Base-by-base conservation (phyloP, 139 green algal species). In the Picochlorum sp. region DNA sequence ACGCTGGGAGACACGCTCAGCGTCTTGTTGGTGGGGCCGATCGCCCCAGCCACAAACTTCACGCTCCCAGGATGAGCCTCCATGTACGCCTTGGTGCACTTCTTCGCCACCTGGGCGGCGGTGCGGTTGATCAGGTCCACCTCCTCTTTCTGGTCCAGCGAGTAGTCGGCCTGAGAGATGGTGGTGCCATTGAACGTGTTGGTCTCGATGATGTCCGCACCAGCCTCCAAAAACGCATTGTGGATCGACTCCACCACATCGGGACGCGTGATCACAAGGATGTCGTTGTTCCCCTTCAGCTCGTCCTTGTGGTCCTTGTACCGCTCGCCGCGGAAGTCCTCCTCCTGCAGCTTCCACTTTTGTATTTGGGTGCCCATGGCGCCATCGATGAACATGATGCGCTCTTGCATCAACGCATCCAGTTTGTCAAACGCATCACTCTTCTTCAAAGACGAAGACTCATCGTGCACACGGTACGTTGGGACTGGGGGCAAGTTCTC, bases 221-320 rank as follows among this genome's bases (percentile, higher is more conserved):
- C 92, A 13, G 58, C 86, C 49, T 89, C 86, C 61, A 98, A 73
- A 80, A 92, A 98, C 26, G 80, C 73, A 4, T 52, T 88, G 83
- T 98, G 92, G 79, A 98, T 98, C 20, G 88, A 80, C 34, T 74
- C 70, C 45, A 98, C 95, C 31, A 98, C 79, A 57, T 97, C 91
- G 1, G 92, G 92, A 14, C 86, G 76, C 14, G 92, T 97, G 57
- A 98, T 75, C 47, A 97, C 88, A 66, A 98, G 79, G 28, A 98
- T 18, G 68, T 98, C 92, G 70, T 98, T 98, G 85, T 98, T 96
- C 66, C 92, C 92, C 83, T 96, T 96, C 11, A 98, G 87, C 75
- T 97, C 92, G 66, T 91, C 62, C 2, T 60, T 49, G 71, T 97
- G 92, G 57, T 85, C 61, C 23, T 63, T 63, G 57, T 88, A 92